phyloP scores from a whole-genome alignment of 2,329 filamentous ascomycete genomes.

The Ophiocordyceps camponoti-rufipedis region DNA sequence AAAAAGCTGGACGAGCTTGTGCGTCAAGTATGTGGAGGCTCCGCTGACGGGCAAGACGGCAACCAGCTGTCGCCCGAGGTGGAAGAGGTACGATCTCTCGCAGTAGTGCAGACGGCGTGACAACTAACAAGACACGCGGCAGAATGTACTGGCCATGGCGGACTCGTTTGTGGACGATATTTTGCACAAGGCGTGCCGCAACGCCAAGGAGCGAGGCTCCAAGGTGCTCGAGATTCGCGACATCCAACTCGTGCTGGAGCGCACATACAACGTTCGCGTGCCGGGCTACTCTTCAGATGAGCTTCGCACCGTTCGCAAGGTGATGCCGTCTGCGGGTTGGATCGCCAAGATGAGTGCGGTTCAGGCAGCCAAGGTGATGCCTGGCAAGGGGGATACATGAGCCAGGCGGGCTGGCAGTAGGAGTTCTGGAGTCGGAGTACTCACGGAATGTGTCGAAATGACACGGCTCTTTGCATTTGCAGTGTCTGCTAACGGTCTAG shows the following conservation, averaged over 20 bases:
- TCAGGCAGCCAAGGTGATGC: constrained; percentile 74
- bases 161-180: constrained; percentile 93
- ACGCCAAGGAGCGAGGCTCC: constrained; percentile 82
- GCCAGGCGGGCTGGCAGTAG: neutral
- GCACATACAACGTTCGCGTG: constrained; percentile 78
- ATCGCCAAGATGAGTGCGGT: constrained; percentile 95
- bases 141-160: constrained; percentile 77
- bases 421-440: neutral
- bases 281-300: constrained; percentile 92
- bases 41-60: constrained; percentile 50
- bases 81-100: constrained; percentile 57
- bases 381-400: constrained; percentile 32
- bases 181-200: constrained; percentile 68
- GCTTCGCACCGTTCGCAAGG: constrained; percentile 82
- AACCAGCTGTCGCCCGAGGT: constrained; percentile 79
- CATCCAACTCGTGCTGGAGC: constrained; percentile 65
- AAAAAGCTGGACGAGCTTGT: constrained; percentile 94
- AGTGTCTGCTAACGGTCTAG: no score
- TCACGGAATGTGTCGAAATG: no score
- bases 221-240: constrained; percentile 81
- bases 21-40: constrained; percentile 75
- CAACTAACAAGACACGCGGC: constrained; percentile 1
- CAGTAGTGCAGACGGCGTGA: neutral
- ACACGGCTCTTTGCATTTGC: no score
- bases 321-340: constrained; percentile 76